Evolutionary conservation across 306 rosid species (phyloP).

Genomic region (Mimosa bimucronata): DNA sequence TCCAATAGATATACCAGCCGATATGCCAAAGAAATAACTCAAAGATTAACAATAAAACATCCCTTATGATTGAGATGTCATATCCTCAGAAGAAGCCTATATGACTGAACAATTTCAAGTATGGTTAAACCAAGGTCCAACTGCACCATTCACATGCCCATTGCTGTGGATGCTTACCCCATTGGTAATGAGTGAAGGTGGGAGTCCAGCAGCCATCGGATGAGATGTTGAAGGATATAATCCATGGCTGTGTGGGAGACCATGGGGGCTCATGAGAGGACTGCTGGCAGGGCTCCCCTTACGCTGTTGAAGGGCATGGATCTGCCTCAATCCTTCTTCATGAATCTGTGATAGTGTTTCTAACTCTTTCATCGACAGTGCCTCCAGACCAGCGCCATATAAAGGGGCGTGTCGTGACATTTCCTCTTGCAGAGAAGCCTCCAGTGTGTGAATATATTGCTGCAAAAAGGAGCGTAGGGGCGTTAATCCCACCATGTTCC

Average conservation of each 20-base stretch:
- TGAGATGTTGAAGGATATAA: conserved; percentile 68
- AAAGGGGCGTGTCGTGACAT: conserved; percentile 97
- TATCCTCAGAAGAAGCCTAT: conserved; percentile 24
- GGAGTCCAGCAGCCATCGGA: conserved; percentile 66
- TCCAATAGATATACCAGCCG: conserved; percentile 70
- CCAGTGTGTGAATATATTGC: conserved; percentile 95
- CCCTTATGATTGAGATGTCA: conserved; percentile 40
- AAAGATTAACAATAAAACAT: conserved; percentile 44
- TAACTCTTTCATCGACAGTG: conserved; percentile 91
- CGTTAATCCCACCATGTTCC: conserved; percentile 36
- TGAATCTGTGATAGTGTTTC: conserved; percentile 90
- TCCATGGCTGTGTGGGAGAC: conserved; percentile 76
- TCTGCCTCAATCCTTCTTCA: conserved; percentile 95
- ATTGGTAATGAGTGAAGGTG: conserved; percentile 70
- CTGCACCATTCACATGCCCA: conserved; percentile 91
- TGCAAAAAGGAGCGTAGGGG: conserved; percentile 45
- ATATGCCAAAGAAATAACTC: conserved; percentile 66
- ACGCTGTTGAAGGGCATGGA: conserved; percentile 88
- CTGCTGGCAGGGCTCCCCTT: conserved; percentile 79
- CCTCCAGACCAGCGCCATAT: conserved; percentile 95
- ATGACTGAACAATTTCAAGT: conserved; percentile 52
- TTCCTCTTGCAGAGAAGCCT: conserved; percentile 94
- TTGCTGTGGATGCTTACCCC: conserved; percentile 88
- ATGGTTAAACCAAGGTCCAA: conserved; percentile 95
- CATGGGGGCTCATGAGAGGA: conserved; percentile 81